Conservation (phyloP, 2,329 filamentous ascomycete genomes). For the Fusarium gaditjirri region DNA sequence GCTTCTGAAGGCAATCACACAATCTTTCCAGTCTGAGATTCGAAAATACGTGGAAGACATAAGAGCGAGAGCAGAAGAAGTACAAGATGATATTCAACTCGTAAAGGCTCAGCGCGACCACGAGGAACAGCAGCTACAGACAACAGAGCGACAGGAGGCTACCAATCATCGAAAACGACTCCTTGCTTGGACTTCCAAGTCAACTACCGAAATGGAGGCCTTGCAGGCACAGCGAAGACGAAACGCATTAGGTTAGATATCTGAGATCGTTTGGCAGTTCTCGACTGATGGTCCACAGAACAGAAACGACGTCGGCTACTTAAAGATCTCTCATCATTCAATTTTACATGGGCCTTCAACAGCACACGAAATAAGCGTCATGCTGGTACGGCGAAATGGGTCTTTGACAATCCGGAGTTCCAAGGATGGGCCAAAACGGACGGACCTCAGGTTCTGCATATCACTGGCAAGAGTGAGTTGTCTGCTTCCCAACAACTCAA, state of each 20-base stretch:
- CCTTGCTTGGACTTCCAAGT: neutral
- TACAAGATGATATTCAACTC: constrained; percentile 6
- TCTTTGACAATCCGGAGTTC: neutral
- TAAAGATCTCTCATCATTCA: neutral
- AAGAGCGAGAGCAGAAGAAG: constrained; percentile 4
- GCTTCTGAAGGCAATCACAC: neutral
- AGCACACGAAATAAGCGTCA: constrained; percentile 22
- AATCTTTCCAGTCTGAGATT: constrained; percentile 23
- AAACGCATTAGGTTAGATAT: neutral
- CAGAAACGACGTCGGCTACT: neutral
- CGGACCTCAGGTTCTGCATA: neutral
- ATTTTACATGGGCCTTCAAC: constrained; percentile 8
- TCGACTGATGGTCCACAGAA: neutral
- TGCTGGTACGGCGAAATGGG: constrained; percentile 16
- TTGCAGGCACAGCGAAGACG: neutral
- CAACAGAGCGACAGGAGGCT: constrained; percentile 13
- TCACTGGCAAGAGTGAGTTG: constrained; percentile 25
- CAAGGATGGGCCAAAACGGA: neutral
- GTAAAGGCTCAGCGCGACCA: constrained; percentile 6
- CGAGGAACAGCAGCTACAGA: constrained; percentile 4
- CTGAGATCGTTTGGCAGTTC: no score
- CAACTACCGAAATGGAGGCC: neutral
- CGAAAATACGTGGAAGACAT: constrained; percentile 20
- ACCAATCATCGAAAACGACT: neutral
- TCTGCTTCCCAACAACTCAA: rapidly evolving